phyloP scores from a whole-genome alignment of 345 rosid genomes.

The Turnera subulata region DNA sequence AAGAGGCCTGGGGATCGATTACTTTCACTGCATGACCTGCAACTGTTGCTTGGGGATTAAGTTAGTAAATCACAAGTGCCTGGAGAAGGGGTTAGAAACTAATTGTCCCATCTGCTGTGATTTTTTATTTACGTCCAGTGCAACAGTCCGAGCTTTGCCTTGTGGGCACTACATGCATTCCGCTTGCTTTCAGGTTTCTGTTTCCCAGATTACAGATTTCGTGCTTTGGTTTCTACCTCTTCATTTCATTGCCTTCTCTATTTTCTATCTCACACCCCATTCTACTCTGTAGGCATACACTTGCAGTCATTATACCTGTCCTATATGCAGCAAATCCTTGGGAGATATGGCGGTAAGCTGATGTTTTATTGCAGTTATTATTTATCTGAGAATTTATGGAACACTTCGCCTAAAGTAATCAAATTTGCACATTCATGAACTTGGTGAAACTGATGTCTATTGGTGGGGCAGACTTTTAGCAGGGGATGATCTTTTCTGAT shows the following conservation, averaged over 20 bases:
- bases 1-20: conserved; percentile 79
- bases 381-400: background rate
- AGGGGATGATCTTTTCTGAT: background rate
- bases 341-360: conserved; percentile 82
- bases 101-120: conserved; percentile 94
- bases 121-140: conserved; percentile 79
- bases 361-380: conserved; percentile 19
- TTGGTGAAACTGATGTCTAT: background rate
- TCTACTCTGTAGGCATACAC: conserved; percentile 68
- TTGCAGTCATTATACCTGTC: conserved; percentile 88
- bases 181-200: conserved; percentile 82
- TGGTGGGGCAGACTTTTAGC: no score
- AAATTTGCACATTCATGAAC: background rate
- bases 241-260: background rate
- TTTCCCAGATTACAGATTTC: conserved; percentile 5
- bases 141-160: conserved; percentile 75
- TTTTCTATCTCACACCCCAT: background rate
- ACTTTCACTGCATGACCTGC: conserved; percentile 94
- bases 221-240: background rate
- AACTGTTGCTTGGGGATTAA: conserved; percentile 83
- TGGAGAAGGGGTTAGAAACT: conserved; percentile 80
- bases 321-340: conserved; percentile 87
- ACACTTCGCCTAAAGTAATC: background rate
- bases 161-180: conserved; percentile 96
- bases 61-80: conserved; percentile 71